Percentiles rank a stretch among this genome's conserved stretches.
Conservation (phyloP, 2,329 filamentous ascomycete species). For the Phoma herbarum region DNA sequence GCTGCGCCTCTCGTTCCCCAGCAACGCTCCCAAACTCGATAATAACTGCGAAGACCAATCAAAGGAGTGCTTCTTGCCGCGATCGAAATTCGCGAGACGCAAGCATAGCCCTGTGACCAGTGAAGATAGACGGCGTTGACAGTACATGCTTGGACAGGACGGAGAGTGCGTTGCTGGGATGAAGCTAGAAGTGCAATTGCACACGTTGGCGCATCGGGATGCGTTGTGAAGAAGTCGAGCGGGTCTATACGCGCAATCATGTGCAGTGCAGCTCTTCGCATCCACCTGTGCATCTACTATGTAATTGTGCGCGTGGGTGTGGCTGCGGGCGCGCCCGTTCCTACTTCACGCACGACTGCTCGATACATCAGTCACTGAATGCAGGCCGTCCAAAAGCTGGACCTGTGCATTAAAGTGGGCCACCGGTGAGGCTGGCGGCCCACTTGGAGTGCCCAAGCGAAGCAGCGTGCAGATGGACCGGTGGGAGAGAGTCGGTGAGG, state of each 20-base stretch:
- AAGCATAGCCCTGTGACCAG: conserved; percentile 35
- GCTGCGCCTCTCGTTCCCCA: conserved; percentile 19
- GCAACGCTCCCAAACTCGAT: neutral
- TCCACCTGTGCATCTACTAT: too few species aligned
- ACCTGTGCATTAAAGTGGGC: conserved; percentile 8
- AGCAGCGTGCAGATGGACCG: conserved; percentile 28
- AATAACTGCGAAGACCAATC: conserved; percentile 29
- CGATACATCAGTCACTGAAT: conserved; percentile 9
- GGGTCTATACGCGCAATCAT: neutral
- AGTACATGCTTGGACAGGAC: neutral
- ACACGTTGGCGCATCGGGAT: conserved; percentile 4
- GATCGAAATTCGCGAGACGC: conserved; percentile 18
- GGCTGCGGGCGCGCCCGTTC: conserved; percentile 18
- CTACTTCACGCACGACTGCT: neutral
- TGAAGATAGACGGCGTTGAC: conserved; percentile 2
- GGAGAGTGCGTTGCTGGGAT: neutral
- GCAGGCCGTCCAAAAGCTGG: neutral
- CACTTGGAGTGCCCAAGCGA: conserved; percentile 26
- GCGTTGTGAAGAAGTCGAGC: neutral
- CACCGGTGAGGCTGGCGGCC: conserved; percentile 40
- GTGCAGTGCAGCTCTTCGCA: neutral
- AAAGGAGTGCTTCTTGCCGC: conserved; percentile 37
- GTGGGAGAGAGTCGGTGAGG: conserved; percentile 38
- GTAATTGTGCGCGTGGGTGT: neutral
- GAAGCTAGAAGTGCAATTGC: conserved; percentile 1